Conservation (phyloP, 192 early-diverging fungal species). For the Coemansia sp. region DNA sequence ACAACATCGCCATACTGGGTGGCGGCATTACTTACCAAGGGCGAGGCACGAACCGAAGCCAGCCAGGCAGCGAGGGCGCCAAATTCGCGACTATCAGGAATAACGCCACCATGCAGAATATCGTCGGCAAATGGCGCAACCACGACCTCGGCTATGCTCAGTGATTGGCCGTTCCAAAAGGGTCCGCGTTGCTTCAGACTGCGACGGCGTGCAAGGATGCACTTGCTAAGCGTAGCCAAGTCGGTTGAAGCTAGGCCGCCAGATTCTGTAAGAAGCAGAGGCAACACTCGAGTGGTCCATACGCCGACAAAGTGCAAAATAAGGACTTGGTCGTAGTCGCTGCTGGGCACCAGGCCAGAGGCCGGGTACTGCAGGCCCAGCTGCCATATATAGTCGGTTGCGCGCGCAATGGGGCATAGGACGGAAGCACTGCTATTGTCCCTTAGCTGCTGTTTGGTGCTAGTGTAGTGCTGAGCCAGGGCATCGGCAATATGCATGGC, state of each 20-base stretch:
- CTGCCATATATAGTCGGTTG: slow-evolving; percentile 21
- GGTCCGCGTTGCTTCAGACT: slow-evolving; percentile 19
- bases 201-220: slow-evolving; percentile 14
- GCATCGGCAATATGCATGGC: slow-evolving; percentile 2
- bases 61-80: slow-evolving; percentile 25
- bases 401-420: neutral
- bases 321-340: slow-evolving; percentile 17
- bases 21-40: neutral
- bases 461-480: neutral
- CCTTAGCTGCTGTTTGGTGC: neutral
- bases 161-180: slow-evolving; percentile 28
- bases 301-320: slow-evolving; percentile 21
- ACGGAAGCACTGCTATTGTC: neutral
- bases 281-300: slow-evolving; percentile 17
- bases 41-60: slow-evolving; percentile 19
- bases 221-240: slow-evolving; percentile 25
- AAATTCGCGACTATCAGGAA: slow-evolving; percentile 19
- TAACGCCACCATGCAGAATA: slow-evolving; percentile 15
- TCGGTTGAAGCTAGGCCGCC: neutral
- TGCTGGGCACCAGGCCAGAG: slow-evolving; percentile 21
- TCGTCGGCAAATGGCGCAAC: slow-evolving; percentile 29
- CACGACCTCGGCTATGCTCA: slow-evolving; percentile 19
- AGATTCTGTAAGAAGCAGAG: neutral
- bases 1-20: neutral
- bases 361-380: slow-evolving; percentile 23